Percentiles rank a stretch among this genome's conserved stretches.
Conservation (phyloP, 768 basidiomycete species). For the Pulveroboletus sp. region DNA sequence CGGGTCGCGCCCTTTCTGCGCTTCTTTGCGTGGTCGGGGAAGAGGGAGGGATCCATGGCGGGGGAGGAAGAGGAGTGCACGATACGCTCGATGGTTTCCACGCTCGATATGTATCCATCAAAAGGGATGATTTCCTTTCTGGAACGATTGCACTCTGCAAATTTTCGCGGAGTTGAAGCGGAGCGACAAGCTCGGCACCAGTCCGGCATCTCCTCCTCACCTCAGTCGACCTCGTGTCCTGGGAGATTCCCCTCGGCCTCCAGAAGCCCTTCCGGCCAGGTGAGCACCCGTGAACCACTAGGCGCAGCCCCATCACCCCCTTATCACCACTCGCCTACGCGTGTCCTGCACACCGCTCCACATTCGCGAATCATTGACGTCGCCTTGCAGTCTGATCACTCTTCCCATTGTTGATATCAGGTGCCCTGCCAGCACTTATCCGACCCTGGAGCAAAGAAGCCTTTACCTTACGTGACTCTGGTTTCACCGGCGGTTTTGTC, state of each 20-base stretch:
- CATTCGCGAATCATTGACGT: too few relatives aligned
- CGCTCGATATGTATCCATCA: conserved; percentile 12
- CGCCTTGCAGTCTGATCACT: too few relatives aligned
- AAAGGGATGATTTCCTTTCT: conserved; percentile 18
- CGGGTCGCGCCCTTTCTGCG: conserved; percentile 70
- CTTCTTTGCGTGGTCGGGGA: conserved; percentile 45
- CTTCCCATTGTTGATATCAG: too few relatives aligned
- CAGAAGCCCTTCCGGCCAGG: background rate
- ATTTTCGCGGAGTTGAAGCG: conserved; percentile 25
- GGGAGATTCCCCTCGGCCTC: conserved; percentile 9
- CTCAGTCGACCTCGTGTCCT: conserved; percentile 16
- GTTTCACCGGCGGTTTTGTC: background rate
- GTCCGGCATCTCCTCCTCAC: background rate
- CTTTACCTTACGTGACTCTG: background rate
- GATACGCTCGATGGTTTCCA: conserved; percentile 19
- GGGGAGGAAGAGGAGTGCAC: conserved; percentile 22
- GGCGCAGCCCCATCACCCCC: background rate
- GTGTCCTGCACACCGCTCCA: too few relatives aligned
- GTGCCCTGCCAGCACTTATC: background rate
- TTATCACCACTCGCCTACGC: background rate
- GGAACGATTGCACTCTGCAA: conserved; percentile 15
- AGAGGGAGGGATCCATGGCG: conserved; percentile 25
- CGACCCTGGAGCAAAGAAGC: background rate
- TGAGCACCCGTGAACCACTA: conserved; percentile 6
- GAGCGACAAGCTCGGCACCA: conserved; percentile 14